Percentiles rank a stretch among this genome's conserved stretches.
Evolutionary conservation across 345 rosid species (phyloP).

Genomic region (Boechera retrofracta): DNA sequence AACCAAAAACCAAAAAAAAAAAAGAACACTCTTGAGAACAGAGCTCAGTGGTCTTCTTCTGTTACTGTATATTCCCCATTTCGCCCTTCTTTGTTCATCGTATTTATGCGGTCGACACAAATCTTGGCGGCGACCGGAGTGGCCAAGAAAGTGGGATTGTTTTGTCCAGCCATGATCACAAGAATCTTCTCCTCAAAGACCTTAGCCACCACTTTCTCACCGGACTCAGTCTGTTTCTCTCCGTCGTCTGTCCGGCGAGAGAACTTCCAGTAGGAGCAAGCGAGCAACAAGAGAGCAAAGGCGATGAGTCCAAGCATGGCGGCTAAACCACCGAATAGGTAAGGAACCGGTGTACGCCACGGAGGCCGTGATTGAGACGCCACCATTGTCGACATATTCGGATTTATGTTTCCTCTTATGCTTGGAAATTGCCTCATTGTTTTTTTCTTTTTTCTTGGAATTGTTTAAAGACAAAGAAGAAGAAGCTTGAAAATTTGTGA

Average conservation of each 20-base stretch:
- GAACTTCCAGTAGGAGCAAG: constrained; percentile 73
- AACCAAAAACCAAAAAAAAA: not conserved
- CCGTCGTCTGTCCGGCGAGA: constrained; percentile 51
- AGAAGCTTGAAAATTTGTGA: not conserved
- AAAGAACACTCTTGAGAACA: constrained; percentile 10
- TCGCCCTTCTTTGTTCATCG: constrained; percentile 18
- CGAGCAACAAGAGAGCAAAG: constrained; percentile 73
- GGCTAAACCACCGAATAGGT: constrained; percentile 76
- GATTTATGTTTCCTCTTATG: constrained; percentile 13
- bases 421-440: constrained; percentile 41
- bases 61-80: constrained; percentile 6
- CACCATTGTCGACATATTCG: constrained; percentile 27
- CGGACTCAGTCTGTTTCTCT: constrained; percentile 44
- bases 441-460: not conserved
- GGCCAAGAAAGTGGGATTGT: constrained; percentile 70
- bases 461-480: not conserved
- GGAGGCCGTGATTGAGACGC: constrained; percentile 50
- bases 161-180: constrained; percentile 81
- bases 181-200: constrained; percentile 65
- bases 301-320: constrained; percentile 83
- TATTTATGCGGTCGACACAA: not conserved
- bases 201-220: constrained; percentile 38
- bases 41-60: constrained; percentile 26
- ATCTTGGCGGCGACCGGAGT: constrained; percentile 56
- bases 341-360: constrained; percentile 83